Conservation (phyloP, 768 basidiomycete genomes). For the Asterophora parasitica region DNA sequence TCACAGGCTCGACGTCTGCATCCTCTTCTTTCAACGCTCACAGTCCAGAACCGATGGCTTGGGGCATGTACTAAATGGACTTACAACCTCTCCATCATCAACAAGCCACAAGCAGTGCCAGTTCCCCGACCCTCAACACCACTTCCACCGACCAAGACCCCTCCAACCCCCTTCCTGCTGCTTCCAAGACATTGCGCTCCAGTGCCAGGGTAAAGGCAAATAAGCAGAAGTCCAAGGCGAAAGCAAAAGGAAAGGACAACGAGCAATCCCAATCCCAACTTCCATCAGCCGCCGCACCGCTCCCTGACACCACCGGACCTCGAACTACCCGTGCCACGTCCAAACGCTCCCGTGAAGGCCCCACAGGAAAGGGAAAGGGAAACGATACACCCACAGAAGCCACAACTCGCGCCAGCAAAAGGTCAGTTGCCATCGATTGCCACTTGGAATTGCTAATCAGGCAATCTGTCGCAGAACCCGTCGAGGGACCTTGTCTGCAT, state of each 20-base stretch:
- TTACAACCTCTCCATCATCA: conserved; percentile 68
- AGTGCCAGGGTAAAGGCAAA: conserved; percentile 75
- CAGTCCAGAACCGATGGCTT: conserved; percentile 73
- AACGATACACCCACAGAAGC: conserved; percentile 58
- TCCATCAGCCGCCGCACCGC: conserved; percentile 26
- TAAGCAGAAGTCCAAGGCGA: conserved; percentile 65
- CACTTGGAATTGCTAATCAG: conserved; percentile 23
- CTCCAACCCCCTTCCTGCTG: conserved; percentile 34
- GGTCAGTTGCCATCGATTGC: conserved; percentile 42
- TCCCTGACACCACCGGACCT: conserved; percentile 30
- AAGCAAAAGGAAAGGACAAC: conserved; percentile 48
- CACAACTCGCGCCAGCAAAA: conserved; percentile 48
- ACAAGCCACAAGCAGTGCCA: conserved; percentile 70
- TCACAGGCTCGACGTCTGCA: conserved; percentile 29
- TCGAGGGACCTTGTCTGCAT: conserved; percentile 42
- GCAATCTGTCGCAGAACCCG: conserved; percentile 44
- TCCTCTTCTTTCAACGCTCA: conserved; percentile 30
- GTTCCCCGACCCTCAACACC: conserved; percentile 39
- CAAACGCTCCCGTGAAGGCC: conserved; percentile 52
- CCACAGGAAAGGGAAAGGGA: conserved; percentile 55
- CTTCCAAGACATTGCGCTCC: conserved; percentile 60
- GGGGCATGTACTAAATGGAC: conserved; percentile 89
- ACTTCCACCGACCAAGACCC: conserved; percentile 39
- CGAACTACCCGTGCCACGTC: conserved; percentile 43
- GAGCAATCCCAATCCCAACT: conserved; percentile 33